Evolutionary conservation across 345 rosid genomes (phyloP), one percentile per base, ranked within the genome.

Genomic region (Bruguiera gymnorhiza): DNA sequence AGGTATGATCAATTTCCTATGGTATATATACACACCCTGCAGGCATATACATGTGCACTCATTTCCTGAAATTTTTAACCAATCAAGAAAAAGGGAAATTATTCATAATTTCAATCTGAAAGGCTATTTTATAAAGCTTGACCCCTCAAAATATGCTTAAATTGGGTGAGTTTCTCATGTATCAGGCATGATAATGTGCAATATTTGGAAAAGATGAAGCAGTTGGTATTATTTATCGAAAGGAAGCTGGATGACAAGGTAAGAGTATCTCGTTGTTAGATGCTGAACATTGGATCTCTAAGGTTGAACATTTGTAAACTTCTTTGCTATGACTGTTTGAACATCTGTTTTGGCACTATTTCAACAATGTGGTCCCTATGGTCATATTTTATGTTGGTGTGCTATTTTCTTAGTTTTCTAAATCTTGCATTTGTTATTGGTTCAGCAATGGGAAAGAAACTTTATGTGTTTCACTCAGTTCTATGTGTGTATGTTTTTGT

Each of bases 171-270:
- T 75, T 57, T 72, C 65, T 80, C 63, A 23, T 82, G 69, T 81
- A 71, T 67, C 93, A 95, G 99, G 94, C 99, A 95, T 77, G 97
- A 95, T 79, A 84, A 88, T 78, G 86, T 87, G 79, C 90, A 95
- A 69, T 81, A 73, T 75, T 76, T 95, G 82, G 98, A 95, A 71
- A 92, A 92, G 71, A 72, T 95, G 92, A 95, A 90, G 80, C 99
- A 95, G 68, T 84, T 95, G 85, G 89, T 75, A 60, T 62, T 95
- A 73, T 95, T 90, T 75, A 79, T 92, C 52, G 98, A 87, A 70
- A 86, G 87, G 81, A 90, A 81, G 39, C 74, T 95, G 82, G 99
- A 85, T 71, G 86, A 82, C 34, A 90, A 93, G 97, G 99, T 95
- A 82, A 82, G 23, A 34, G n/a, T 52, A 50, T 75, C 48, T 21